These are phyloP conservation scores for California macrophylla DNA, from an alignment of 441 rosid species.

Conservation along the genomic window DNA sequence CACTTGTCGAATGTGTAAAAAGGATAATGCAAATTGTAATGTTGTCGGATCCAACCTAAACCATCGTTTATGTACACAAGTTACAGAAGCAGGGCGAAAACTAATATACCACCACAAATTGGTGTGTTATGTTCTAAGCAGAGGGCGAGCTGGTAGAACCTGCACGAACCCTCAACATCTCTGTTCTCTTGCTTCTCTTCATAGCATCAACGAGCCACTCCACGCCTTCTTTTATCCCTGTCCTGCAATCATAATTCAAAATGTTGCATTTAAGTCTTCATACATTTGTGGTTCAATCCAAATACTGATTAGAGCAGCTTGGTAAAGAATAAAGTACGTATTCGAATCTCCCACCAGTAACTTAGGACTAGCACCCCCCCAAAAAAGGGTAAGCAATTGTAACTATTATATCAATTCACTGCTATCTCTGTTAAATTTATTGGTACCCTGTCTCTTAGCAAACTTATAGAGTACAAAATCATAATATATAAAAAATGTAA, in stretches of 20 bases:
- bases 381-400: not conserved
- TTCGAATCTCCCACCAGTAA: too few species aligned
- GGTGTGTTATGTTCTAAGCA: conserved; percentile 24
- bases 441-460: not conserved
- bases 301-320: not conserved
- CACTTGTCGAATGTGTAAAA: not conserved
- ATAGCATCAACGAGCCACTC: conserved; percentile 86
- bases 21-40: conserved; percentile 21
- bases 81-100: conserved; percentile 22
- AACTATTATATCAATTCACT: not conserved
- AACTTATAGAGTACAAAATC: conserved; percentile 8
- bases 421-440: not conserved
- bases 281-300: not conserved
- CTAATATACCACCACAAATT: conserved; percentile 10
- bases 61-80: conserved; percentile 47
- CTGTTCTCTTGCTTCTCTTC: conserved; percentile 97
- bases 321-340: too few species aligned
- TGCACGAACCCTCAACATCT: conserved; percentile 61
- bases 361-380: too few species aligned
- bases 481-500: not conserved
- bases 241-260: conserved; percentile 35
- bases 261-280: not conserved
- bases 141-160: conserved; percentile 33
- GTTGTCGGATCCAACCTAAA: conserved; percentile 25
- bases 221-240: conserved; percentile 75